Percentiles rank a stretch among this genome's conserved stretches.
Conservation (phyloP, 371 early-diverging fungal species). For the Syncephalastrum contaminatum region DNA sequence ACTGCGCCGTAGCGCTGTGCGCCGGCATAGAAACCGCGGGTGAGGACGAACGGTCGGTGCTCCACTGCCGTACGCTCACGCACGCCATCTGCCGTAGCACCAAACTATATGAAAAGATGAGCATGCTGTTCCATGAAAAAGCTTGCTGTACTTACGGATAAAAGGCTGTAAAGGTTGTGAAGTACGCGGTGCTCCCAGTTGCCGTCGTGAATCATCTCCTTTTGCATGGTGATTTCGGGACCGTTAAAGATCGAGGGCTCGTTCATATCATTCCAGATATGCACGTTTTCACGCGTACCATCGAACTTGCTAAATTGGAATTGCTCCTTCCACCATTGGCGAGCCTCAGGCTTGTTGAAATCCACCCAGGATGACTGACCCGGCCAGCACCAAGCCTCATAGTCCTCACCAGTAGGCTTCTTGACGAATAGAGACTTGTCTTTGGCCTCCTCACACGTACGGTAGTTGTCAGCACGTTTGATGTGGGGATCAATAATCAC, state of each 20-base stretch:
- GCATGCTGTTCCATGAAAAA: not conserved
- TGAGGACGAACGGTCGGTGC: conserved; percentile 83
- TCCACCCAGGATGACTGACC: conserved; percentile 89
- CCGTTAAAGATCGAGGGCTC: conserved; percentile 91
- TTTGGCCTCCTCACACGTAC: conserved; percentile 76
- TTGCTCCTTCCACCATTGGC: conserved; percentile 79
- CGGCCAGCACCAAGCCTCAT: conserved; percentile 95
- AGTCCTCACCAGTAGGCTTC: conserved; percentile 64
- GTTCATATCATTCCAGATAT: conserved; percentile 96
- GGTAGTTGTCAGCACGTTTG: conserved; percentile 78
- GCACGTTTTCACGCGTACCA: conserved; percentile 73
- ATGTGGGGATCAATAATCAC: conserved; percentile 97
- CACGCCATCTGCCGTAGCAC: conserved; percentile 58
- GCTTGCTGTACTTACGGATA: conserved; percentile 47
- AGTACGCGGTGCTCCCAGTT: conserved; percentile 84
- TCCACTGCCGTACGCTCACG: conserved; percentile 48
- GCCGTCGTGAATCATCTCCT: conserved; percentile 80
- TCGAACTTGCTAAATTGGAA: conserved; percentile 71
- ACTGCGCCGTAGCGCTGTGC: conserved; percentile 85
- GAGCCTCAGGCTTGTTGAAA: conserved; percentile 76
- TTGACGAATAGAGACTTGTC: conserved; percentile 79
- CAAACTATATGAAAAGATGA: conserved; percentile 31
- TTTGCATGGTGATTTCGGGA: conserved; percentile 92
- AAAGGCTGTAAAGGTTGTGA: conserved; percentile 85
- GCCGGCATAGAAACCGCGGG: conserved; percentile 90